A percentile compares a stretch with the other conserved stretches of the same genome.
Evolutionary conservation across 148 eudicot genomes (phyloP).

Genomic region (Persicaria maculosa): DNA sequence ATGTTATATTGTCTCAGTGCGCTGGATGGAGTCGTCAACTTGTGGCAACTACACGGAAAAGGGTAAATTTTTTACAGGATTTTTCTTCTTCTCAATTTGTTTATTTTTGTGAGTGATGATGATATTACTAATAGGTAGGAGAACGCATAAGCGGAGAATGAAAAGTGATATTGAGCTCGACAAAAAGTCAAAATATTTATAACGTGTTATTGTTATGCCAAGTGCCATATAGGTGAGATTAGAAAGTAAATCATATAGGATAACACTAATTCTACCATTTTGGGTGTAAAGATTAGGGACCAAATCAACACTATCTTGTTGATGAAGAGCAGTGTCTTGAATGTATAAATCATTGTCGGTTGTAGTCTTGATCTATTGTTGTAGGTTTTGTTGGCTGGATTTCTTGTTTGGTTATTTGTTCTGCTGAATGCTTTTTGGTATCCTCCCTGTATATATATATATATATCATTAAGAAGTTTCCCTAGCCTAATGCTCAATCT

Average conservation of each 20-base stretch:
- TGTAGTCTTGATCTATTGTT: not conserved
- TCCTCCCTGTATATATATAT: not conserved
- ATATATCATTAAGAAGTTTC: not conserved
- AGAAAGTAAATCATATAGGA: not conserved
- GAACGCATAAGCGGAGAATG: not conserved
- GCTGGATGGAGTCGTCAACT: slow-evolving; percentile 80
- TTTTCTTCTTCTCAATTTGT: not conserved
- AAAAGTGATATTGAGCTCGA: not conserved
- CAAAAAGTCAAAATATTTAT: not conserved
- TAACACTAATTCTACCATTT: not conserved
- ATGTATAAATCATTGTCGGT: not conserved
- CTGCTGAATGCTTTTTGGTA: not conserved
- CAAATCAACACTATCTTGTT: not conserved
- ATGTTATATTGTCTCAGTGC: slow-evolving; percentile 44
- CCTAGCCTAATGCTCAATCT: not conserved
- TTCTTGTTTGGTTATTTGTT: not conserved
- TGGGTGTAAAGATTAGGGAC: not conserved
- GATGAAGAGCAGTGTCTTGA: not conserved
- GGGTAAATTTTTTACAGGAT: slow-evolving; percentile 40
- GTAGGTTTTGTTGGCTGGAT: not conserved
- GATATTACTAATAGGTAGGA: slow-evolving; percentile 1
- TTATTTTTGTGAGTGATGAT: not conserved
- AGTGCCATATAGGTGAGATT: not conserved
- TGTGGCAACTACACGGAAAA: slow-evolving; percentile 82
- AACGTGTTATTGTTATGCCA: not conserved